Base-by-base conservation (phyloP, 176 grass and related monocot genomes). In the Chloris gayana region DNA sequence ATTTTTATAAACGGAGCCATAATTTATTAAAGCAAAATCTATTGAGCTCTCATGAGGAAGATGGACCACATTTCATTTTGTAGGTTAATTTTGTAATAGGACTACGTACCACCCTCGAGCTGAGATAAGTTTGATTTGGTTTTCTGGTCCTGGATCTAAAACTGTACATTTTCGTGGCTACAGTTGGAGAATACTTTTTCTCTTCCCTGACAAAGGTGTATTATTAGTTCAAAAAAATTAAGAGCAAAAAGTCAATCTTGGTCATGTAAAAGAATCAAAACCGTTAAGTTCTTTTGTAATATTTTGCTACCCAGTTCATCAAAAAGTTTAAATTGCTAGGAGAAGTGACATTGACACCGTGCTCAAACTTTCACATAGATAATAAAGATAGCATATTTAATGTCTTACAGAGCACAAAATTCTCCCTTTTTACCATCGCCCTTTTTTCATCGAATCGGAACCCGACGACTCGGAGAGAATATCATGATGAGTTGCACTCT, bases 1-100 rank as follows among this genome's bases (percentile, higher is more conserved):
- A 21, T 22, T 32, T 14, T 32, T 29, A 39, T 17, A 29, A 8
- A 22, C 9, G 15, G 15, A 10, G 19, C 1, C 51, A n/a, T 56
- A 58, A 57, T 60, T 75, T 75, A 58, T 60, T 39, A 14, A 61
- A 22, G 6, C 37, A 70, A 70, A 71, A 71, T 81, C 35, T 45
- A 32, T 33, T 27, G 1, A 5, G 13, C 13, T 26, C 17, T 2
- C 10, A 19, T 0, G 14, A 64, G 6, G 62, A 74, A 33, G 18
- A 74, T 42, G 65, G 50, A 44, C 78, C 35, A 39, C 35, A 32
- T 69, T 27, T 51, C 25, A 51, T 73, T 66, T 61, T 37, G 30
- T n/a, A 22, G 61, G 7, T 63, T n/a, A n/a, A n/a, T n/a, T 14
- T 30, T 57, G 6, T 56, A 1, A 19, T 27, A 22, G 21, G 24